Percentiles rank a stretch among this genome's conserved stretches.
Evolutionary conservation across 192 early-diverging fungal species (phyloP).

Genomic region (Coemansia sp.): DNA sequence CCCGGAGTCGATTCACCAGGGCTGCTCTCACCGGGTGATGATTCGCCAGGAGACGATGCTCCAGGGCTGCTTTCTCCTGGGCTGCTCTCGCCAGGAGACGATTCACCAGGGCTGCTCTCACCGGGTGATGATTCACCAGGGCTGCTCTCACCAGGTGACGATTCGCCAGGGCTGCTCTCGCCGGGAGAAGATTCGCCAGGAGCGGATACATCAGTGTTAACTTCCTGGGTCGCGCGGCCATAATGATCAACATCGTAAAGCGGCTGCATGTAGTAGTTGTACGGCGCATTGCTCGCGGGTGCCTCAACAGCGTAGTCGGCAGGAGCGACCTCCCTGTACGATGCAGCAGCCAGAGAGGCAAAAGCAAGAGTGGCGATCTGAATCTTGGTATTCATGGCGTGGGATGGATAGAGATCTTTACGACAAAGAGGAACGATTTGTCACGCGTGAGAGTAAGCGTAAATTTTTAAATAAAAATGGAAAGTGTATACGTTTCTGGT

Average conservation of each 20-base stretch:
- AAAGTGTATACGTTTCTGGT: neutral
- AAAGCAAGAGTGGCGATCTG: slow-evolving; percentile 50
- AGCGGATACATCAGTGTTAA: slow-evolving; percentile 17
- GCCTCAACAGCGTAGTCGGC: slow-evolving; percentile 14
- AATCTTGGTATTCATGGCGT: slow-evolving; percentile 50
- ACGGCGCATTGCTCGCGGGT: slow-evolving; percentile 14
- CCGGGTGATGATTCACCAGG: too few species aligned
- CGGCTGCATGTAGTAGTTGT: slow-evolving; percentile 13
- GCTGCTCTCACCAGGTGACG: too few species aligned
- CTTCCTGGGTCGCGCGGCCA: slow-evolving; percentile 38
- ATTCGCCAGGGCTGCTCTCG: too few species aligned
- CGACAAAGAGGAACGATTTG: neutral
- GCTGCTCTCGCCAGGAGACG: too few species aligned
- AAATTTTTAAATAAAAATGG: neutral
- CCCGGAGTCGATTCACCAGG: slow-evolving; percentile 23
- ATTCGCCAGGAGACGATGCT: too few species aligned
- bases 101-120: too few species aligned
- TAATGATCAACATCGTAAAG: slow-evolving; percentile 27
- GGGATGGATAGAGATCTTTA: neutral
- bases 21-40: too few species aligned
- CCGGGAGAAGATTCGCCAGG: too few species aligned
- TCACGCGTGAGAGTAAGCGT: neutral
- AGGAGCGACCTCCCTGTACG: slow-evolving; percentile 42
- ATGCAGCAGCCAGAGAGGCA: slow-evolving; percentile 39
- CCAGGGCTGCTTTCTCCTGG: too few species aligned